Base-by-base conservation (phyloP, 306 rosid species). In the Castanea crenata region DNA sequence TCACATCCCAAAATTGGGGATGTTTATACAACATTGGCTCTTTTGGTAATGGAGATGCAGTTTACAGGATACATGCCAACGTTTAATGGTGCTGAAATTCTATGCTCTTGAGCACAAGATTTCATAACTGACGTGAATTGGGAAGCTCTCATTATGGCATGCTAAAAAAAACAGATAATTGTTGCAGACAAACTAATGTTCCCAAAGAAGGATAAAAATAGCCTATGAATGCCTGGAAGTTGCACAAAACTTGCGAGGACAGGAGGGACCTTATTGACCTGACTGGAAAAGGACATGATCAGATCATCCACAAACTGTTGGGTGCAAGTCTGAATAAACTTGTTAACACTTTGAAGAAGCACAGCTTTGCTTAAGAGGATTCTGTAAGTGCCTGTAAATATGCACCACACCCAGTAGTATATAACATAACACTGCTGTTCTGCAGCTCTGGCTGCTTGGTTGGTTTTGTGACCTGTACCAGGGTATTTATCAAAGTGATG, bases 1-100 rank as follows among this genome's bases (percentile, higher is more conserved):
- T 92, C 93, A 73, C 97, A 91, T 72, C 86, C 89, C 59, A 81
- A 88, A 46, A 85, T 83, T n/a, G 84, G 83, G 65, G 82, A 89
- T 67, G 86, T 94, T 78, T 86, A 82, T 77, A 51, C 10, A 78
- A 78, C 76, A n/a, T 79, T 90, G 88, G 76, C 82, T 64, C 73
- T 90, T 51, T 83, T 92, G 87, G 83, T 78, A 84, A 74, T 61
- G 76, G 92, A 87, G 79, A 82, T 90, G 83, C 81, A 80, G 38
- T 32, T 57, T 78, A 65, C 85, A 63, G 81, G 75, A 59, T 59
- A 73, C 84, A 34, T 64, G 55, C 71, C 73, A 58, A 11, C 55
- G 46, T 16, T 34, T 68, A 69, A 18, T 25, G 74, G 31, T 35
- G 70, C 69, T 29, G 52, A 73, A 74, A 59, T 76, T 58, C 44